Base-by-base conservation (phyloP, 2,329 filamentous ascomycete species). In the Rhexocercosporidium sp. region DNA sequence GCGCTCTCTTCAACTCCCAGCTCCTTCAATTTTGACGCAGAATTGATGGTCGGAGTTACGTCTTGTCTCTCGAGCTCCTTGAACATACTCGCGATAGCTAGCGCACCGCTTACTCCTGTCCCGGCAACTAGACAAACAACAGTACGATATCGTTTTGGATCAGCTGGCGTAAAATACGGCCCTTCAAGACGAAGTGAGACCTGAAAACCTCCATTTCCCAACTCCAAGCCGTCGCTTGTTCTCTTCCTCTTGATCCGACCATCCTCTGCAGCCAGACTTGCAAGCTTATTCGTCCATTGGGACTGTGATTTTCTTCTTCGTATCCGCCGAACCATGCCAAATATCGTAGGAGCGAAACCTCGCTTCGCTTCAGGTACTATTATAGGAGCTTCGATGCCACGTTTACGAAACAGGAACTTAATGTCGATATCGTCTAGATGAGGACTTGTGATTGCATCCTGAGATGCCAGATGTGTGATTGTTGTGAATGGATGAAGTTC, bases 401-500 rank as follows among this genome's bases (percentile, higher is more conserved):
- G 62, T 20, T 64, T 64, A 11, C 53, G 37, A 22, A 64, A 62
- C 3, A 66, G 53, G 20, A 66, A 66, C 34, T 63, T 34, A 12
- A 66, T 72, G 18, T 65, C 51, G 39, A 75, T 68, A 34, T 71
- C 66, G 11, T 69, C 62, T 12, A 59, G 61, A 0, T 59, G 3
- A 14, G 59, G 3, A 1, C 27, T 20, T 5, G 67, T 68, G 20
- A 60, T 29, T 3, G 62, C 46, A 34, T 72, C 72, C 49, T 70
- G 59, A 22, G 66, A 65, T 14, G 62, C 62, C 5, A 68, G 66
- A 62, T 65, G 62, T 8, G 66, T 75, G 18, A 71, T 72, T 5
- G 74, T 75, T 14, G 73, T 75, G 63, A 75, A 75, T n/a, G 74
- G 74, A 65, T 75, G 74, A 11, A 75, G 64, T 56, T 75, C 73